phyloP scores from a whole-genome alignment of 2,329 filamentous ascomycete species.

The Cercospora brassicicola region DNA sequence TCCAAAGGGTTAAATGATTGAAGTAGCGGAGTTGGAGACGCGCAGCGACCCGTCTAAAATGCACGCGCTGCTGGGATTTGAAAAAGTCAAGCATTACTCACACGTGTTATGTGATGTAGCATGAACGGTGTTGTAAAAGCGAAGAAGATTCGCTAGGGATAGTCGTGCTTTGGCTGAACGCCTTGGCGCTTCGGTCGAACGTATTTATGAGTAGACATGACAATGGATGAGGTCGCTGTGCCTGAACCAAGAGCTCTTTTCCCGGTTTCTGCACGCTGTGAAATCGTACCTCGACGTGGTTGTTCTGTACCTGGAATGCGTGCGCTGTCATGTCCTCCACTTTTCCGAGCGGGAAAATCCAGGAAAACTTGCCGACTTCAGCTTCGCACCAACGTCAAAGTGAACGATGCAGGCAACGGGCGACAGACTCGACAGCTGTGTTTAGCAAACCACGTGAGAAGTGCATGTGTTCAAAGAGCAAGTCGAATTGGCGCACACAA shows the following conservation, averaged over 20 bases:
- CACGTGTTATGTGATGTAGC: constrained; percentile 31
- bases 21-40: constrained; percentile 13
- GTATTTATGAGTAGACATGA: constrained; percentile 31
- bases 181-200: constrained; percentile 25
- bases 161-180: constrained; percentile 29
- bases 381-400: background rate
- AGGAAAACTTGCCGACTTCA: background rate
- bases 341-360: background rate
- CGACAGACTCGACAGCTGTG: background rate
- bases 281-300: background rate
- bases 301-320: background rate
- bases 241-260: constrained; percentile 15
- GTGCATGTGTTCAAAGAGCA: background rate
- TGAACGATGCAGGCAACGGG: background rate
- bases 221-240: constrained; percentile 21
- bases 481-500: background rate
- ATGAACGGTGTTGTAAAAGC: constrained; percentile 31
- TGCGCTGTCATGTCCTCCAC: background rate
- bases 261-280: background rate
- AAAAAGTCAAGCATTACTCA: constrained; percentile 19
- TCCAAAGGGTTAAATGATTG: constrained; percentile 49
- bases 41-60: constrained; percentile 21
- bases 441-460: background rate
- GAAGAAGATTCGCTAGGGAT: constrained; percentile 29
- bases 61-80: constrained; percentile 18